Evolutionary conservation across 768 basidiomycete genomes (phyloP).

Genomic region (Psilocybe cyanescens): DNA sequence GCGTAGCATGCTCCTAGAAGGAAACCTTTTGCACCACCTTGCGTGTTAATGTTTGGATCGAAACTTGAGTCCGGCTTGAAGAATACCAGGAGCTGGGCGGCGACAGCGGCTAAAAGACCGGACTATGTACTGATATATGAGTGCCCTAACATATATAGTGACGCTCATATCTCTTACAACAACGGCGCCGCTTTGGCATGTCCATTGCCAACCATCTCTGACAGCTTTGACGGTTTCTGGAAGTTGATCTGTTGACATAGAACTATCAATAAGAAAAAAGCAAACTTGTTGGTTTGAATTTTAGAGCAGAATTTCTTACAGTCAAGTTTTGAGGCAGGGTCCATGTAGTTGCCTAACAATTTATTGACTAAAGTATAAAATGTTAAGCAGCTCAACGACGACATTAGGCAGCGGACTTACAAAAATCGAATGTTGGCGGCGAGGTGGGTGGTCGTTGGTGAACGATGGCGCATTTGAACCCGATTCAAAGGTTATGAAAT

Average conservation of each 20-base stretch:
- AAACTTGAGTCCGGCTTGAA: slow-evolving; percentile 13
- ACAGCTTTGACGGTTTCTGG: background rate
- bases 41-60: background rate
- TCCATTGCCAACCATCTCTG: slow-evolving; percentile 9
- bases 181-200: slow-evolving; percentile 20
- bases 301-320: background rate
- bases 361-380: too few relatives aligned
- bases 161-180: slow-evolving; percentile 10
- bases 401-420: too few relatives aligned
- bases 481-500: too few relatives aligned
- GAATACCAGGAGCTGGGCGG: slow-evolving; percentile 17
- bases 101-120: slow-evolving; percentile 17
- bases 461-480: too few relatives aligned
- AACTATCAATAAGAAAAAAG: background rate
- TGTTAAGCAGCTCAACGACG: too few relatives aligned
- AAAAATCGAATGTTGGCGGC: too few relatives aligned
- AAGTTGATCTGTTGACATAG: background rate
- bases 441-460: too few relatives aligned
- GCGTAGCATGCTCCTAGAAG: slow-evolving; percentile 13
- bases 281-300: background rate
- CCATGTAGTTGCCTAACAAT: too few relatives aligned
- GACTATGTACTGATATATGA: slow-evolving; percentile 9
- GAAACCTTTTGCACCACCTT: slow-evolving; percentile 6
- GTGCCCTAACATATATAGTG: background rate
- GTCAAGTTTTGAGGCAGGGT: background rate